Evolutionary conservation across 225 moss, liverwort and hornwort genomes (phyloP).

Genomic region (Neckera pumila): DNA sequence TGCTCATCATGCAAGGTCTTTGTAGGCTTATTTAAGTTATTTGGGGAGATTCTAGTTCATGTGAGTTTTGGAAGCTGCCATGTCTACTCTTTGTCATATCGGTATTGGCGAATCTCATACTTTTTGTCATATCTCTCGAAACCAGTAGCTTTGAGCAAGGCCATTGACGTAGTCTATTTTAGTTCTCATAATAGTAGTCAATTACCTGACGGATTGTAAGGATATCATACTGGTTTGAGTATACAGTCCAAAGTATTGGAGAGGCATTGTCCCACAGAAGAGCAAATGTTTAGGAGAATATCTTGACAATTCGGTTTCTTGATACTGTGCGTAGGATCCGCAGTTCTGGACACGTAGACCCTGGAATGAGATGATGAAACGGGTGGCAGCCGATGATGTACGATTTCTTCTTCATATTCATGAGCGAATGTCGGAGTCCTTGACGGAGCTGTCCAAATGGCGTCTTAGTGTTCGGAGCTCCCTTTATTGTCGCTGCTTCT

Average conservation of each 20-base stretch:
- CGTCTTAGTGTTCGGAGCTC: slow-evolving; percentile 75
- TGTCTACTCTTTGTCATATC: background rate
- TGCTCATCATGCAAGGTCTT: background rate
- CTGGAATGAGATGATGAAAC: slow-evolving; percentile 94
- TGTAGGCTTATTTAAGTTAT: background rate
- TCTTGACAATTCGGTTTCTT: background rate
- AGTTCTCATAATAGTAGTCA: background rate
- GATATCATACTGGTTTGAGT: background rate
- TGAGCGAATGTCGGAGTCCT: slow-evolving; percentile 52
- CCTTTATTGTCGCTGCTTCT: slow-evolving; percentile 88
- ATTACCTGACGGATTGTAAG: background rate
- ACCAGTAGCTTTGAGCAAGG: background rate
- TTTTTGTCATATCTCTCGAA: background rate
- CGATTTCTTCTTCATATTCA: slow-evolving; percentile 83
- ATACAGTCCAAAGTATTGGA: background rate
- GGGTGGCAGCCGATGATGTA: slow-evolving; percentile 93
- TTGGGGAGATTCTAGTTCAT: background rate
- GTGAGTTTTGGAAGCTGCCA: background rate
- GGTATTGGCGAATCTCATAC: background rate
- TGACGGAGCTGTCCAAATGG: slow-evolving; percentile 62
- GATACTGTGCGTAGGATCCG: slow-evolving; percentile 62
- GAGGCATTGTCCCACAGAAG: background rate
- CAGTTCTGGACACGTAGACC: slow-evolving; percentile 93
- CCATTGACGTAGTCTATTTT: background rate
- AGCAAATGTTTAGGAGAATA: background rate